phyloP scores from a whole-genome alignment of 768 basidiomycete genomes.

The Coprinopsis strossmayeri region DNA sequence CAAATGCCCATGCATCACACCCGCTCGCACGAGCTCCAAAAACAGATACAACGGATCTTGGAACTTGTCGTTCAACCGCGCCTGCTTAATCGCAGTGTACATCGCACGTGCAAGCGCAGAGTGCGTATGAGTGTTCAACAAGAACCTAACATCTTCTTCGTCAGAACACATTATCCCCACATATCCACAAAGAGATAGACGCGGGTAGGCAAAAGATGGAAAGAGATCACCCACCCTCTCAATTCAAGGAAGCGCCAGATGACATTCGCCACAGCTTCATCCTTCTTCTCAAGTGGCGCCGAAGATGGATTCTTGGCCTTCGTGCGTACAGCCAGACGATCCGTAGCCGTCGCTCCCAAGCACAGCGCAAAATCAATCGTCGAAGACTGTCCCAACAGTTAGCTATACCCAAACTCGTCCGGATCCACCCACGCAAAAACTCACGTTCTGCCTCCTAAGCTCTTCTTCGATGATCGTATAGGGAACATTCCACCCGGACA shows the following conservation, averaged over 20 bases:
- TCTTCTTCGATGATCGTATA: slow-evolving; percentile 88
- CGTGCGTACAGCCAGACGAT: slow-evolving; percentile 77
- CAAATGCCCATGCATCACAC: slow-evolving; percentile 90
- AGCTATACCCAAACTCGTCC: slow-evolving; percentile 1
- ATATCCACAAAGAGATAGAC: slow-evolving; percentile 11
- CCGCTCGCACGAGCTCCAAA: slow-evolving; percentile 92
- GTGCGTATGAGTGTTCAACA: slow-evolving; percentile 83
- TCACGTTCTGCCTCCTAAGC: slow-evolving; percentile 90
- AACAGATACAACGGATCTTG: slow-evolving; percentile 95
- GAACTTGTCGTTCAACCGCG: slow-evolving; percentile 94
- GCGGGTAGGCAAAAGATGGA: neutral
- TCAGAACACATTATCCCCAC: slow-evolving; percentile 1
- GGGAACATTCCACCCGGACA: slow-evolving; percentile 85
- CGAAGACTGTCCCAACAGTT: slow-evolving; percentile 57
- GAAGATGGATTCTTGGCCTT: slow-evolving; percentile 51
- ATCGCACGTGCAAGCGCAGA: slow-evolving; percentile 89
- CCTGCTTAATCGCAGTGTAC: slow-evolving; percentile 69
- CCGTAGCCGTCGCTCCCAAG: slow-evolving; percentile 81
- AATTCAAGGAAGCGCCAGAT: slow-evolving; percentile 98
- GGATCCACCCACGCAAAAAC: slow-evolving; percentile 24
- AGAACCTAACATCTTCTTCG: slow-evolving; percentile 59
- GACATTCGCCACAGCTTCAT: slow-evolving; percentile 96
- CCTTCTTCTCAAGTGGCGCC: slow-evolving; percentile 85
- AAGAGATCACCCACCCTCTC: slow-evolving; percentile 63
- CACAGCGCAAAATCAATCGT: slow-evolving; percentile 96